Evolutionary conservation across 225 moss, liverwort and hornwort species (phyloP), one percentile per base, ranked within the genome.

Genomic region (Physcomitrium patens): DNA sequence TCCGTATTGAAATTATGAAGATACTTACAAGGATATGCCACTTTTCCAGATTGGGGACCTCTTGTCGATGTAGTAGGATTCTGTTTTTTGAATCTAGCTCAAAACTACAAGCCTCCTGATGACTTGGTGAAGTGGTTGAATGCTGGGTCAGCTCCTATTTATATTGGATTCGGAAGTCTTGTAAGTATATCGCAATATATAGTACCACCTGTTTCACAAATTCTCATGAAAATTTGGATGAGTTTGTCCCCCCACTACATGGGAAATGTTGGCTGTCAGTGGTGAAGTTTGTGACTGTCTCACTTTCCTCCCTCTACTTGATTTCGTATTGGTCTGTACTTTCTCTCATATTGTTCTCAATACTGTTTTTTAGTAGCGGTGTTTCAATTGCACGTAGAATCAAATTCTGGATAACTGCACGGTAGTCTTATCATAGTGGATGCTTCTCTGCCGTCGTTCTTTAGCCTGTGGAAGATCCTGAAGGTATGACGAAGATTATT

Each of bases 151-250:
- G 66, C 90, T 75, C 95, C 95, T n/a, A 79, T 96, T 73, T 96
- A 96, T 63, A 85, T 96, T 45, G 95, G 93, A 56, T 96, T 96
- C 80, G 95, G 95, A 78, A 96, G 95, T 71, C 83, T 96, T 62
- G 92, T 91, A 83, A 87, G 91, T 90, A 19, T 12, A 18, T 16
- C 41, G 15, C 67, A 16, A 9, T 42, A 28, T 31, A 23, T 15
- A 31, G 61, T 3, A 6, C 62, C 0, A 46, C 45, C 15, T 22
- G 4, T 28, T 31, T 28, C 45, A 58, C 41, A 12, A 37, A 28
- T 59, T 53, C 28, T 56, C 26, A 41, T 68, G 41, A 61, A 18
- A 77, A 43, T 63, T n/a, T 49, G 7, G 68, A 70, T 70, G 70
- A 12, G 65, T 19, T 52, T 59, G 51, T 68, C 14, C 56, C 47